Percentiles rank a stretch among this genome's conserved stretches.
Evolutionary conservation across 257 asterid species (phyloP).

Genomic region (Ajuga chamaepitys): DNA sequence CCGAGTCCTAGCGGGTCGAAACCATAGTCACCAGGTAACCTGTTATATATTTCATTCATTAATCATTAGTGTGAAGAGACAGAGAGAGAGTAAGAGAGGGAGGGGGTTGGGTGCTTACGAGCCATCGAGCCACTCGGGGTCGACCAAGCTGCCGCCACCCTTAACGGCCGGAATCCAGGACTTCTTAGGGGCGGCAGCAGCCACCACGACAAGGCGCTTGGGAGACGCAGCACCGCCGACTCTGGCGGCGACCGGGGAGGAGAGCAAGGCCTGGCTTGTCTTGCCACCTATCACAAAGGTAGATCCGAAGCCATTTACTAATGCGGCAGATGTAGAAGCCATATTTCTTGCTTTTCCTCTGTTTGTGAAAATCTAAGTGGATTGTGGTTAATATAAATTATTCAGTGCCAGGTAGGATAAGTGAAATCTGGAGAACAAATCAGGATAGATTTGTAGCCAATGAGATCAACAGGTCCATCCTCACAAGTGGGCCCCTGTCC

Average conservation of each 20-base stretch:
- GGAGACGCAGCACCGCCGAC: conserved; percentile 29
- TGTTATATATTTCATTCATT: conserved; percentile 18
- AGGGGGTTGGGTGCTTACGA: conserved; percentile 76
- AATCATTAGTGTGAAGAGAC: background rate
- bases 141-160: conserved; percentile 52
- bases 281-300: conserved; percentile 60
- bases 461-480: conserved; percentile 32
- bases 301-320: conserved; percentile 44
- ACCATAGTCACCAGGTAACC: conserved; percentile 88
- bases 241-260: conserved; percentile 38
- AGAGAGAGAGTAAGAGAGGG: too few relatives aligned
- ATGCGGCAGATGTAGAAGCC: conserved; percentile 85
- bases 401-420: conserved; percentile 15
- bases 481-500: conserved; percentile 11
- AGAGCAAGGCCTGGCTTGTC: conserved; percentile 44
- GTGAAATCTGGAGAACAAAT: conserved; percentile 28
- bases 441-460: conserved; percentile 59
- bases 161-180: conserved; percentile 80
- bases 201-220: conserved; percentile 43
- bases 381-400: background rate
- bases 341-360: conserved; percentile 13
- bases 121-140: conserved; percentile 96
- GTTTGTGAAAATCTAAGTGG: background rate
- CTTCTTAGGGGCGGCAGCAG: conserved; percentile 60
- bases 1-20: conserved; percentile 92